These are phyloP conservation scores for Telfairia occidentalis DNA, from an alignment of 331 rosid species.

Conservation along the genomic window DNA sequence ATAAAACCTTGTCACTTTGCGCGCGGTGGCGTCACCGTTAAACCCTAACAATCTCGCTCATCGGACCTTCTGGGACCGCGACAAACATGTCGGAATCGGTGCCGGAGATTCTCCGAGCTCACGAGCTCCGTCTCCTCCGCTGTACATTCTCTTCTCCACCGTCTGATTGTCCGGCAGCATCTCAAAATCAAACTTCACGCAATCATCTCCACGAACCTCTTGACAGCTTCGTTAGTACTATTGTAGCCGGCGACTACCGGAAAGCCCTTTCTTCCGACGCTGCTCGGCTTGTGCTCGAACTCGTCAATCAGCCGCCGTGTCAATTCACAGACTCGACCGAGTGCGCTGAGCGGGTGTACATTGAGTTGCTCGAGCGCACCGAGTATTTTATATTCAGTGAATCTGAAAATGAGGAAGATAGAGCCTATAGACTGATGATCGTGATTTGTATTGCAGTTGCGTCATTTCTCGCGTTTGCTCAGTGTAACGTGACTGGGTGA, in stretches of 20 bases:
- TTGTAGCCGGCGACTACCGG: slow-evolving; percentile 50
- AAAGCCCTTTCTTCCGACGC: slow-evolving; percentile 47
- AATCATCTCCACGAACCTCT: slow-evolving; percentile 22
- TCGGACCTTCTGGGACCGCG: not conserved
- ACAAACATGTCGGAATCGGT: not conserved
- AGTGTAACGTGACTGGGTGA: slow-evolving; percentile 69
- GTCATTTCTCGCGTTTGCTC: slow-evolving; percentile 51
- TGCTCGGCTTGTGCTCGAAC: slow-evolving; percentile 27
- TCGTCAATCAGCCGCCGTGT: slow-evolving; percentile 17
- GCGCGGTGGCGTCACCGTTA: slow-evolving; percentile 2
- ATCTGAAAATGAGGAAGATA: slow-evolving; percentile 26
- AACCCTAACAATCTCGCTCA: not conserved
- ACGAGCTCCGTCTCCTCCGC: slow-evolving; percentile 78
- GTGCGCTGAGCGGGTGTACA: slow-evolving; percentile 45
- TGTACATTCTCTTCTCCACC: slow-evolving; percentile 34
- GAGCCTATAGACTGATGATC: slow-evolving; percentile 25
- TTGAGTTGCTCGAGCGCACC: slow-evolving; percentile 41
- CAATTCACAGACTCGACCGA: slow-evolving; percentile 22
- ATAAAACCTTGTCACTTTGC: not conserved
- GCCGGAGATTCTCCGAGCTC: slow-evolving; percentile 24
- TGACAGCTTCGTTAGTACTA: slow-evolving; percentile 31
- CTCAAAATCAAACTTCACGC: slow-evolving; percentile 5
- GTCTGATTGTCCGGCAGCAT: slow-evolving; percentile 15
- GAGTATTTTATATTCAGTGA: slow-evolving; percentile 31
- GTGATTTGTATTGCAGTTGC: slow-evolving; percentile 61